Conservation (phyloP, 2,329 filamentous ascomycete species). For the Rachicladosporium sp. region DNA sequence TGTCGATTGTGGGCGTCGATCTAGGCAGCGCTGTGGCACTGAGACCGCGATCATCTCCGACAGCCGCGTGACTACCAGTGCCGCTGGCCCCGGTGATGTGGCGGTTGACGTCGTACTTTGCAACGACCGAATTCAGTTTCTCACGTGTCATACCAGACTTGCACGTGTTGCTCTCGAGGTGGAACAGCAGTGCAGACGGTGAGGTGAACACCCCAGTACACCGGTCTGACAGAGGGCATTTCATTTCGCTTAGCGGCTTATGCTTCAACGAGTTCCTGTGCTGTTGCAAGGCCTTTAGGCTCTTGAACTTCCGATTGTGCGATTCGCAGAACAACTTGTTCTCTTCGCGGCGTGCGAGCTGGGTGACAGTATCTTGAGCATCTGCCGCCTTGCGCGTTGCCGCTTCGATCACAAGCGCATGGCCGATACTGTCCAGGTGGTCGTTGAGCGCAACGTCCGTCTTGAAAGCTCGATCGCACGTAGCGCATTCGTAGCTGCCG, state of each 20-base stretch:
- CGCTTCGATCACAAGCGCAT: slow-evolving; percentile 1
- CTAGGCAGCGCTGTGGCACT: too few relatives aligned
- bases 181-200: slow-evolving; percentile 8
- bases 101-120: slow-evolving; percentile 6
- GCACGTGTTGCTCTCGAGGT: slow-evolving; percentile 10
- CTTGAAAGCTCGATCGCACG: slow-evolving; percentile 6
- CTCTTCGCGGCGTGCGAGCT: slow-evolving; percentile 5
- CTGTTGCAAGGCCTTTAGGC: slow-evolving; percentile 1
- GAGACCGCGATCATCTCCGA: too few relatives aligned
- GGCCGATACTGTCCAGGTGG: slow-evolving; percentile 5
- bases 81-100: slow-evolving; percentile 5
- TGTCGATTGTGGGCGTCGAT: too few relatives aligned
- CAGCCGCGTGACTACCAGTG: too few relatives aligned
- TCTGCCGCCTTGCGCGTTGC: background rate
- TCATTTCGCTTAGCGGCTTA: slow-evolving; percentile 7
- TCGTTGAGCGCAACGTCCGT: slow-evolving; percentile 6
- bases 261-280: slow-evolving; percentile 12
- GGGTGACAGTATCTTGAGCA: background rate
- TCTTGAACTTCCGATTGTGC: slow-evolving; percentile 7
- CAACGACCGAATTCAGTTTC: slow-evolving; percentile 7
- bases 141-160: slow-evolving; percentile 8
- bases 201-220: slow-evolving; percentile 7
- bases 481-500: background rate
- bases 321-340: slow-evolving; percentile 7
- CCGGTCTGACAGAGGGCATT: slow-evolving; percentile 6